These are phyloP conservation scores for Aspergillus niger DNA, from an alignment of 2,329 filamentous ascomycete genomes.

Conservation along the genomic window DNA sequence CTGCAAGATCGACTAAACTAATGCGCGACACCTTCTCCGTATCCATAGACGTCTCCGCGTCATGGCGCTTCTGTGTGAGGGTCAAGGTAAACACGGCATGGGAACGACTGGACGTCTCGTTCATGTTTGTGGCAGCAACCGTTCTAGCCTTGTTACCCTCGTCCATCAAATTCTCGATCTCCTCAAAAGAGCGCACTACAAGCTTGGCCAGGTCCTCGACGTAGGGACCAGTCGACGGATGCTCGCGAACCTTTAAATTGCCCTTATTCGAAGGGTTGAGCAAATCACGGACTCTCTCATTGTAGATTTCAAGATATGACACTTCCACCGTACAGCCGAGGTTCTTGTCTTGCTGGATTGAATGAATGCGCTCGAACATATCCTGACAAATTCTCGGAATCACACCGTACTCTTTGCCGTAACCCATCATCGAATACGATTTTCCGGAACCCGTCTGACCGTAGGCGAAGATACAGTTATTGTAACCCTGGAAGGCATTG, in stretches of 20 bases:
- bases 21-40: slow-evolving; percentile 98
- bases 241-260: slow-evolving; percentile 94
- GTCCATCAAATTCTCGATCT: slow-evolving; percentile 98
- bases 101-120: slow-evolving; percentile 97
- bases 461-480: slow-evolving; percentile 99
- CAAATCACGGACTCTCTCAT: slow-evolving; percentile 92
- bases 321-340: slow-evolving; percentile 92
- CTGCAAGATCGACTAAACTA: slow-evolving; percentile 94
- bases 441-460: slow-evolving; percentile 98
- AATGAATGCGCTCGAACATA: slow-evolving; percentile 87
- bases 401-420: slow-evolving; percentile 91
- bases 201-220: slow-evolving; percentile 97
- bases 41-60: slow-evolving; percentile 92
- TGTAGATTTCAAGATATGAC: slow-evolving; percentile 98
- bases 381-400: slow-evolving; percentile 96
- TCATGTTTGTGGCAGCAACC: slow-evolving; percentile 99
- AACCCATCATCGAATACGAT: slow-evolving; percentile 99
- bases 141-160: slow-evolving; percentile 98
- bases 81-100: slow-evolving; percentile 98
- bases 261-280: slow-evolving; percentile 94
- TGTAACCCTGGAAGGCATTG: slow-evolving; percentile 98
- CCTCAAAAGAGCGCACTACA: slow-evolving; percentile 86
- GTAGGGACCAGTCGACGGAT: slow-evolving; percentile 95
- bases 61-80: slow-evolving; percentile 88
- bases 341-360: slow-evolving; percentile 71